A percentile compares a stretch with the other conserved stretches of the same genome.
Evolutionary conservation across 768 basidiomycete species (phyloP).

Genomic region (Suillus brevipes): DNA sequence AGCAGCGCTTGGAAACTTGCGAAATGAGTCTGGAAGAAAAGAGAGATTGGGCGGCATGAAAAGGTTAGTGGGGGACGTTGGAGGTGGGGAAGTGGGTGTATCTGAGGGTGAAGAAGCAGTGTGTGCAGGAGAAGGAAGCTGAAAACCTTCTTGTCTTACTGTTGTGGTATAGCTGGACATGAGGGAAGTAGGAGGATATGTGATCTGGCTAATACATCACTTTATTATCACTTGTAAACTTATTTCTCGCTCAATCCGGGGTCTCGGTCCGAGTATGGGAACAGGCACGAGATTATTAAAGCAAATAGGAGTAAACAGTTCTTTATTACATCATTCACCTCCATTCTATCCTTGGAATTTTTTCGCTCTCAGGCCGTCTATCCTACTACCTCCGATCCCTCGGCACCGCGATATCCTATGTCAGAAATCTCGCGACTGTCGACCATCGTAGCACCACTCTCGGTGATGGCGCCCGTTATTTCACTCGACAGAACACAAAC

Average conservation of each 20-base stretch:
- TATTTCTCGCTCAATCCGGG: constrained; percentile 20
- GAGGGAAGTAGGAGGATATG: background rate
- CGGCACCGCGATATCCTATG: background rate
- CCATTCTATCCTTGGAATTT: background rate
- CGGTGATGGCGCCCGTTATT: background rate
- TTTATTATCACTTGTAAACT: constrained; percentile 6
- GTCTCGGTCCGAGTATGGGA: constrained; percentile 36
- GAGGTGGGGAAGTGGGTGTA: constrained; percentile 27
- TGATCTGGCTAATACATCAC: background rate
- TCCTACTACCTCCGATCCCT: constrained; percentile 1
- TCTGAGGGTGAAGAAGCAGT: constrained; percentile 21
- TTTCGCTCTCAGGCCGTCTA: background rate
- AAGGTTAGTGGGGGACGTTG: constrained; percentile 33
- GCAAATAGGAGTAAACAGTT: background rate
- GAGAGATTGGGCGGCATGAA: constrained; percentile 47
- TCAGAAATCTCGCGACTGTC: constrained; percentile 3
- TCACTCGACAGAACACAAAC: constrained; percentile 5
- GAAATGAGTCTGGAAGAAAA: constrained; percentile 55
- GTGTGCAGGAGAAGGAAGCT: constrained; percentile 50
- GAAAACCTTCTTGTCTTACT: constrained; percentile 75
- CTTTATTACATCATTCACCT: constrained; percentile 2
- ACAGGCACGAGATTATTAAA: constrained; percentile 6
- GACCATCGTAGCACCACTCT: background rate
- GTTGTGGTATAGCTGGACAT: constrained; percentile 32
- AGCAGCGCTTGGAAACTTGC: constrained; percentile 44